Evolutionary conservation across 768 basidiomycete species (phyloP).

Genomic region (Leucosporidium yakuticum): DNA sequence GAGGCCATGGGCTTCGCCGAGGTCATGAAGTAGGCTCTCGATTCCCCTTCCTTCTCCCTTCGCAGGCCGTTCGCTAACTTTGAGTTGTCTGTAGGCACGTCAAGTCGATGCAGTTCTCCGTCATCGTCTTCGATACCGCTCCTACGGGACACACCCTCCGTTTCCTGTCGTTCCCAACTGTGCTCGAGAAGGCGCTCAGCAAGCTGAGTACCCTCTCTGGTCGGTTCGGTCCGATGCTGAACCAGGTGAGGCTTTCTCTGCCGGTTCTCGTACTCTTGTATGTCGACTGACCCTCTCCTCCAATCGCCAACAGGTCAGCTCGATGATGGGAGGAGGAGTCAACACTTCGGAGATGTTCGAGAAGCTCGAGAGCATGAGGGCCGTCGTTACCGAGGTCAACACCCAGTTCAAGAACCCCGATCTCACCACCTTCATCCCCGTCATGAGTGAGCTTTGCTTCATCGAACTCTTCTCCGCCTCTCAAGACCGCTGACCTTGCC

Average conservation of each 20-base stretch:
- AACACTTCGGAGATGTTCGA: slow-evolving; percentile 96
- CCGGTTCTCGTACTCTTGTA: background rate
- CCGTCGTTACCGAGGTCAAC: slow-evolving; percentile 96
- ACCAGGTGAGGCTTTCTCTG: slow-evolving; percentile 50
- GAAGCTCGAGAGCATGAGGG: slow-evolving; percentile 93
- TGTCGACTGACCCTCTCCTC: slow-evolving; percentile 1
- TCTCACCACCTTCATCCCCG: slow-evolving; percentile 91
- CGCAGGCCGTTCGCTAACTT: background rate
- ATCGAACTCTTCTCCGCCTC: background rate
- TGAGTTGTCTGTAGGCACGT: slow-evolving; percentile 64
- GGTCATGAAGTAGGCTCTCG: slow-evolving; percentile 90
- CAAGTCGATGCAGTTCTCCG: slow-evolving; percentile 99
- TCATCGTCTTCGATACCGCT: slow-evolving; percentile 98
- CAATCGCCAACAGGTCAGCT: slow-evolving; percentile 62
- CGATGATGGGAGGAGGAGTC: slow-evolving; percentile 86
- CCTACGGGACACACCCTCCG: slow-evolving; percentile 97
- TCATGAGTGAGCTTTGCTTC: slow-evolving; percentile 43
- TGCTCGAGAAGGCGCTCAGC: slow-evolving; percentile 92
- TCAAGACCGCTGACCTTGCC: slow-evolving; percentile 46
- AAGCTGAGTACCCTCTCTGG: slow-evolving; percentile 91
- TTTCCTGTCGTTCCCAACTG: slow-evolving; percentile 97
- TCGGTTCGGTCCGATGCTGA: slow-evolving; percentile 94
- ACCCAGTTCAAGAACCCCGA: slow-evolving; percentile 97
- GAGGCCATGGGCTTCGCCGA: slow-evolving; percentile 99
- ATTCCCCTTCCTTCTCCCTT: background rate